Evolutionary conservation across 768 basidiomycete genomes (phyloP).

Genomic region (Leccinum subtestaceum): DNA sequence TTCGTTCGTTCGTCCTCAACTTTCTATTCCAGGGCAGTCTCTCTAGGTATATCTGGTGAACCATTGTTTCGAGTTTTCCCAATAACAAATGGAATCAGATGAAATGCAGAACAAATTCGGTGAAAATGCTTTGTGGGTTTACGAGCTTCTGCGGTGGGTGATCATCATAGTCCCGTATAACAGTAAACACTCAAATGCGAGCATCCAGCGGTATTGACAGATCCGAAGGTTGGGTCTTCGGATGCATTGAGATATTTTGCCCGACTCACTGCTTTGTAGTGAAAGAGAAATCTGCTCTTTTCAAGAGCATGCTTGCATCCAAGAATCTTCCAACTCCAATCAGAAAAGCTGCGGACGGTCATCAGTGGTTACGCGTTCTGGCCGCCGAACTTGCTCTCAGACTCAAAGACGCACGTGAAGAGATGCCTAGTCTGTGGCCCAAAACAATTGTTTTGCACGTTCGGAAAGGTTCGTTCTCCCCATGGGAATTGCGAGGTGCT

Average conservation of each 20-base stretch:
- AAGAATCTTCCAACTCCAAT: constrained; percentile 88
- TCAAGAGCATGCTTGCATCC: constrained; percentile 94
- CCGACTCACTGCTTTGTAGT: constrained; percentile 46
- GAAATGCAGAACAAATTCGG: constrained; percentile 82
- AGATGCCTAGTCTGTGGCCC: constrained; percentile 80
- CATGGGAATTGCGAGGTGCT: not conserved
- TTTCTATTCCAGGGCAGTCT: constrained; percentile 44
- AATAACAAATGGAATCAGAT: constrained; percentile 39
- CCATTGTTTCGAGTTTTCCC: not conserved
- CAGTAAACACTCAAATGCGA: not conserved
- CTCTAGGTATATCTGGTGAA: constrained; percentile 44
- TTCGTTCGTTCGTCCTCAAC: constrained; percentile 2
- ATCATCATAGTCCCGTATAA: not conserved
- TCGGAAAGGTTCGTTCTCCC: constrained; percentile 53
- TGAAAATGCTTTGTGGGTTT: constrained; percentile 86
- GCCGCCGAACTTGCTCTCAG: constrained; percentile 87
- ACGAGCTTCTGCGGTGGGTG: constrained; percentile 78
- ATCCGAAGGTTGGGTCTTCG: constrained; percentile 62
- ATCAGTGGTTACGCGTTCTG: constrained; percentile 89
- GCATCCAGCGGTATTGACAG: constrained; percentile 75
- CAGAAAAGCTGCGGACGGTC: constrained; percentile 68
- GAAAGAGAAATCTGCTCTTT: constrained; percentile 74
- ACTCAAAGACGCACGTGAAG: constrained; percentile 75
- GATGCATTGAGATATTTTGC: not conserved
- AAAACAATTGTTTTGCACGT: constrained; percentile 83